Conservation (phyloP, 176 grass and related monocot genomes). For the Musa troglodytarum region DNA sequence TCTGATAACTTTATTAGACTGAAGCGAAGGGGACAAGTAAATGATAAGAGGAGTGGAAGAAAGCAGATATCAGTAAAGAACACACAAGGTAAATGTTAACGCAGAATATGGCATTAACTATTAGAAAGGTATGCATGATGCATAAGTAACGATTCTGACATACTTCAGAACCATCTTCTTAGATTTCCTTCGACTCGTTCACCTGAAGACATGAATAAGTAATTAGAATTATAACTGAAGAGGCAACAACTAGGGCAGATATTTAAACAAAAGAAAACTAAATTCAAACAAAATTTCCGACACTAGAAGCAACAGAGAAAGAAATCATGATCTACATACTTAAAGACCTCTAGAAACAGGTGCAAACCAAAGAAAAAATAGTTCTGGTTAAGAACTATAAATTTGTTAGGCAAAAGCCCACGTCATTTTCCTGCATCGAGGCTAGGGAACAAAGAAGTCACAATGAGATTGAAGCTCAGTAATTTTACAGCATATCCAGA, state of each 20-base stretch:
- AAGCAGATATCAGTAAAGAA: too few species aligned
- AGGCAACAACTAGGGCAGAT: background rate
- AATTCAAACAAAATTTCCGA: background rate
- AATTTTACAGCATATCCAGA: background rate
- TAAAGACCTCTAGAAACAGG: background rate
- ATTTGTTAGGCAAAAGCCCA: background rate
- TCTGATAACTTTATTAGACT: too few species aligned
- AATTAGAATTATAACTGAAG: background rate
- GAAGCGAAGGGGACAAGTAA: too few species aligned
- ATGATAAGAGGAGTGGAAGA: too few species aligned
- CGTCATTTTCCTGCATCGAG: too few species aligned
- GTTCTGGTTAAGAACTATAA: background rate
- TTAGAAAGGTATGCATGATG: background rate
- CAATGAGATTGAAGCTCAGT: background rate
- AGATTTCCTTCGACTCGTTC: background rate
- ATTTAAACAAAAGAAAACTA: background rate
- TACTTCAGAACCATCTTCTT: slow-evolving; percentile 2
- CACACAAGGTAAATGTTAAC: background rate
- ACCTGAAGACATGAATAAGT: background rate
- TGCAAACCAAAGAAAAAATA: background rate
- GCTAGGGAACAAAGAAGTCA: too few species aligned
- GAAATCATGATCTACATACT: background rate
- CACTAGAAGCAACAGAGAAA: background rate
- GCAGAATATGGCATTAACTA: background rate
- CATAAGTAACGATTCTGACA: background rate